Evolutionary conservation across 164 flowering plant species (phyloP).

Genomic region (Kalanchoe fedtschenkoi): DNA sequence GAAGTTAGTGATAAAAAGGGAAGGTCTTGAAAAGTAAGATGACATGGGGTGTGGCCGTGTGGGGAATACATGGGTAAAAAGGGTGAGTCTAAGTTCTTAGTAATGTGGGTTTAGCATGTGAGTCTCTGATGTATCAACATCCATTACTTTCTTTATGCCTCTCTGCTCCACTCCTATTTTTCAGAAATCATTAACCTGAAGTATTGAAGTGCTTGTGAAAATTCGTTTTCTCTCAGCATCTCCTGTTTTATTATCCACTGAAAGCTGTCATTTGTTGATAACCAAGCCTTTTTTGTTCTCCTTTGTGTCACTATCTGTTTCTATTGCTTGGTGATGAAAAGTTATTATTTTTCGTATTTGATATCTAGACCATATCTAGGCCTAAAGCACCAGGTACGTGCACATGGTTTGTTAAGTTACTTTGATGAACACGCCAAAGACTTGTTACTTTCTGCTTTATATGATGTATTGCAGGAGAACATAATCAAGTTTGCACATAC

Average conservation of each 20-base stretch:
- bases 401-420: slow-evolving; percentile 4
- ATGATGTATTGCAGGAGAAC: background rate
- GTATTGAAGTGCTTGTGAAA: background rate
- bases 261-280: background rate
- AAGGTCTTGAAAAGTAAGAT: background rate
- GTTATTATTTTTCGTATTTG: background rate
- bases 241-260: background rate
- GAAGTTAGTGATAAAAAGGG: slow-evolving; percentile 1
- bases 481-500: background rate
- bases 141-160: slow-evolving; percentile 3
- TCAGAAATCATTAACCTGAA: background rate
- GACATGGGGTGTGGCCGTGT: slow-evolving; percentile 1
- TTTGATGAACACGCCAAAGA: background rate
- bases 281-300: background rate
- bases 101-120: background rate
- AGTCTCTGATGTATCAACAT: background rate
- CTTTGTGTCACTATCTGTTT: background rate
- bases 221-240: background rate
- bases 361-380: slow-evolving; percentile 1
- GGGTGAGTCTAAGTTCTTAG: background rate
- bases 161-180: background rate
- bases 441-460: background rate
- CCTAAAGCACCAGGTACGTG: background rate
- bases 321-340: background rate
- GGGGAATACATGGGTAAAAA: background rate